Percentiles rank a stretch among this genome's conserved stretches.
Conservation (phyloP, 495 filamentous ascomycete genomes). For the Podospora comata region DNA sequence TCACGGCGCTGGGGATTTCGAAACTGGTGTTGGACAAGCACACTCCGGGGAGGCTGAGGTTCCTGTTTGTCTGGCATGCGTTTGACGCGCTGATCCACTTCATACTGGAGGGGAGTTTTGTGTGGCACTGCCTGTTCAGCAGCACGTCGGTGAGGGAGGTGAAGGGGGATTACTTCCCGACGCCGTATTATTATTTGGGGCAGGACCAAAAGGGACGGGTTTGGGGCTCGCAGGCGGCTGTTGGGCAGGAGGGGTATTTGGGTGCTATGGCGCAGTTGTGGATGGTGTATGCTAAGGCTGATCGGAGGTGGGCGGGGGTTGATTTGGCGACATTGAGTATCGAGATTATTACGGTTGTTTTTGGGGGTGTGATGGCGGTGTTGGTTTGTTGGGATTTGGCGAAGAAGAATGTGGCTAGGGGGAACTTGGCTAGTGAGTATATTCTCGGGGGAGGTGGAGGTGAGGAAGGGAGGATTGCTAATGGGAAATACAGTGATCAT, state of each 20-base stretch:
- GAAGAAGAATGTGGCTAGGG: slow-evolving; percentile 43
- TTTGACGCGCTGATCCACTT: slow-evolving; percentile 90
- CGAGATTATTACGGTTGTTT: slow-evolving; percentile 80
- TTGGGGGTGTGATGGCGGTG: slow-evolving; percentile 68
- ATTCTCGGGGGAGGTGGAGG: background rate
- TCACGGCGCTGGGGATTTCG: slow-evolving; percentile 45
- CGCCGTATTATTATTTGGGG: slow-evolving; percentile 45
- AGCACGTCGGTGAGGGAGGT: slow-evolving; percentile 31
- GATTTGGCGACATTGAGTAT: slow-evolving; percentile 76
- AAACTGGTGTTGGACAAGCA: slow-evolving; percentile 37
- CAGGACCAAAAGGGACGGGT: background rate
- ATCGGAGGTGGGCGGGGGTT: slow-evolving; percentile 73
- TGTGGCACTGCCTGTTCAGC: slow-evolving; percentile 87
- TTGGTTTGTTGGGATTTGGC: slow-evolving; percentile 66
- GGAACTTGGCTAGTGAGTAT: slow-evolving; percentile 36
- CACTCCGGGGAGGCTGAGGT: slow-evolving; percentile 47
- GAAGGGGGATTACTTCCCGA: slow-evolving; percentile 31
- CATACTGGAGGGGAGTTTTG: slow-evolving; percentile 82
- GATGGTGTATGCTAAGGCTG: slow-evolving; percentile 92
- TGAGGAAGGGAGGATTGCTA: background rate
- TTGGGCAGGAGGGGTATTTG: slow-evolving; percentile 30
- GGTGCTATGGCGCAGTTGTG: slow-evolving; percentile 68
- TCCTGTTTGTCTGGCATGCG: slow-evolving; percentile 91
- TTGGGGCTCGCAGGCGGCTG: slow-evolving; percentile 42
- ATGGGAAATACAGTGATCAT: slow-evolving; percentile 46